phyloP scores from a whole-genome alignment of 2,329 filamentous ascomycete species.

The Venturia nashicola region DNA sequence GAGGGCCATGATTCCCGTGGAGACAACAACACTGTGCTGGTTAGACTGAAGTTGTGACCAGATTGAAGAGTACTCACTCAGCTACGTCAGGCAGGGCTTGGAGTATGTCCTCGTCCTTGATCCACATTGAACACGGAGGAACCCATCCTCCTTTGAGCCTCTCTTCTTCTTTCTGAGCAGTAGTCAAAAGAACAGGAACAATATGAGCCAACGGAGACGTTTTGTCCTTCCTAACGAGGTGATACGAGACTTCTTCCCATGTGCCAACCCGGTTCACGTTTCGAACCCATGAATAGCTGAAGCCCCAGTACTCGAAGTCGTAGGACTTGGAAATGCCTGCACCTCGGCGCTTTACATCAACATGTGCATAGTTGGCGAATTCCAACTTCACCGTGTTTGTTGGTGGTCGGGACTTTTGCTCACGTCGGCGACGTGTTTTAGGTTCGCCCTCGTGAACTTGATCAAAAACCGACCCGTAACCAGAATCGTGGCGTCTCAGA shows the following conservation, averaged over 20 bases:
- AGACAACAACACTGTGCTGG: constrained; percentile 60
- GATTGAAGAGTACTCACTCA: constrained; percentile 51
- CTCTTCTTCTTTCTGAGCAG: constrained; percentile 58
- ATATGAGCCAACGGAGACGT: constrained; percentile 67
- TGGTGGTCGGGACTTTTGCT: constrained; percentile 24
- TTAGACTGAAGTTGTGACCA: constrained; percentile 13
- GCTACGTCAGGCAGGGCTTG: constrained; percentile 65
- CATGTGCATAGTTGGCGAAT: constrained; percentile 93
- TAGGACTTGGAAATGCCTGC: constrained; percentile 60
- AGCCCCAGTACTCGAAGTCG: constrained; percentile 89
- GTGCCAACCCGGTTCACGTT: constrained; percentile 54
- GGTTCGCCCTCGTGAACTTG: constrained; percentile 14
- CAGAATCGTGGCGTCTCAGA: constrained; percentile 46
- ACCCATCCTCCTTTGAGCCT: constrained; percentile 76
- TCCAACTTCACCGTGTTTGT: constrained; percentile 80
- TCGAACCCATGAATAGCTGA: constrained; percentile 73
- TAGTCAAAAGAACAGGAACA: constrained; percentile 64
- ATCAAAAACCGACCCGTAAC: constrained; percentile 37
- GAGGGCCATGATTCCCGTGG: constrained; percentile 78
- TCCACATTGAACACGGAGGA: constrained; percentile 81
- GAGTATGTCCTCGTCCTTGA: constrained; percentile 62
- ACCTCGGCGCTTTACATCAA: constrained; percentile 64
- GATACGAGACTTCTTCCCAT: constrained; percentile 58
- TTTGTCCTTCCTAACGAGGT: constrained; percentile 58
- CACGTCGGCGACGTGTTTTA: background rate